Evolutionary conservation across 352 stramenopile genomes (phyloP).

Genomic region (Pythium utonaiense): DNA sequence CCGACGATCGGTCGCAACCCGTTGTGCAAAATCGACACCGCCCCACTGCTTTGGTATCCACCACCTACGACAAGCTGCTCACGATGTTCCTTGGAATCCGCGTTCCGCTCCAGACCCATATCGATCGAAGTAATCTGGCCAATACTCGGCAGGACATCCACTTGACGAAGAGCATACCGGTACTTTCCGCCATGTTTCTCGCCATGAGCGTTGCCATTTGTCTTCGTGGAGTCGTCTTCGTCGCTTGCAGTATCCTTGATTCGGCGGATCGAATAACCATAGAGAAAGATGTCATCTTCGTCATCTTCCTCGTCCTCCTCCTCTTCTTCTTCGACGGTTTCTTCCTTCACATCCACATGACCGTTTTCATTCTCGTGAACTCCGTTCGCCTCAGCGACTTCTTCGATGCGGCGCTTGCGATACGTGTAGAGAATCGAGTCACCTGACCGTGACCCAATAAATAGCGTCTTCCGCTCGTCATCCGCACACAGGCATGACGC

Average conservation of each 20-base stretch:
- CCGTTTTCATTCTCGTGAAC: conserved; percentile 20
- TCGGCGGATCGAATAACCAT: conserved; percentile 35
- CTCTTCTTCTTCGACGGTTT: conserved; percentile 54
- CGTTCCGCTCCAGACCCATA: conserved; percentile 68
- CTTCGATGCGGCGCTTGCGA: conserved; percentile 29
- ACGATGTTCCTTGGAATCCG: conserved; percentile 69
- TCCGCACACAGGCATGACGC: conserved; percentile 64
- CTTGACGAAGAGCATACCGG: conserved; percentile 50
- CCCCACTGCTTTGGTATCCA: conserved; percentile 52
- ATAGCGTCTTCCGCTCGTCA: conserved; percentile 60
- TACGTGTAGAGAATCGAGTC: conserved; percentile 73
- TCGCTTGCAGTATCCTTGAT: conserved; percentile 21
- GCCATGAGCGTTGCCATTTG: neutral
- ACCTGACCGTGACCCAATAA: conserved; percentile 75
- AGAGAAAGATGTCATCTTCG: conserved; percentile 57
- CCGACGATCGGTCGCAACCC: conserved; percentile 80
- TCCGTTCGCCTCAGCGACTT: conserved; percentile 26
- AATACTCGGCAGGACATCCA: conserved; percentile 70
- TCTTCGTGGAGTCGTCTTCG: neutral
- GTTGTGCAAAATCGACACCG: conserved; percentile 76
- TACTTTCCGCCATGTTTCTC: conserved; percentile 13
- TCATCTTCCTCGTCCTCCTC: conserved; percentile 72
- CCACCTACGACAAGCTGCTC: conserved; percentile 81
- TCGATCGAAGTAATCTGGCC: conserved; percentile 85
- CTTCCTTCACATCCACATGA: conserved; percentile 23